Evolutionary conservation across 108 stramenopile genomes (phyloP), one percentile per base, ranked within the genome.

Genomic region (Cylindrotheca fusiformis): DNA sequence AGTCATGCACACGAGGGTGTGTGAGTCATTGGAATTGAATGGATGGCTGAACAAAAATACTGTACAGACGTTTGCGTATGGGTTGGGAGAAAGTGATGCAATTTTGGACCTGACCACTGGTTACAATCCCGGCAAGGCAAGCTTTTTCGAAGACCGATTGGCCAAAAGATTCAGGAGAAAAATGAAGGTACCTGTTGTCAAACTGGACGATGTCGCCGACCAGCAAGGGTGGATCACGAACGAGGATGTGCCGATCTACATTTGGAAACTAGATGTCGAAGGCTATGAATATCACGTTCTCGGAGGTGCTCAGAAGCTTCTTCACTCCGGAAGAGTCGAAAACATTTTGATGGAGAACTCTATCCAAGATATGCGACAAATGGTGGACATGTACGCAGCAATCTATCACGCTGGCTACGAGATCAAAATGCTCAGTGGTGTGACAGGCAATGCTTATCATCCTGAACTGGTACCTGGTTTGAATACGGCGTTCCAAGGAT

Each of bases 211-310:
- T 5, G n/a, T 67, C 17, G 55, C 55, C 12, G 21, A n/a, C 14
- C n/a, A 51, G 3, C 23, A 21, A 2, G 56, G 65, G 3, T 67
- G 65, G 65, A 30, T 52, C 14, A 2, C 20, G 22, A 23, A 24
- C 14, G 5, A 32, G 28, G 4, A 29, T 22, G 14, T 14, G 36
- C 36, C 36, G 6, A 73, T 66, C 26, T 26, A 51, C 31, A 52
- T 73, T 53, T 56, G 67, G 48, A 74, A 74, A 29, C 22, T 74
- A 27, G 73, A 74, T 36, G 73, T 74, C 25, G 73, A 74, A 68
- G 73, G 73, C 20, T 55, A 46, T 17, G 73, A 74, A 28, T 27
- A 24, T 6, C 53, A 62, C 26, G 67, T 74, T 19, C 23, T 74
- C 20, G 20, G 27, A 33, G 73, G 73, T 3, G 51, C 73, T 23